Conservation (phyloP, 441 rosid species). For the Viola pubescens region DNA sequence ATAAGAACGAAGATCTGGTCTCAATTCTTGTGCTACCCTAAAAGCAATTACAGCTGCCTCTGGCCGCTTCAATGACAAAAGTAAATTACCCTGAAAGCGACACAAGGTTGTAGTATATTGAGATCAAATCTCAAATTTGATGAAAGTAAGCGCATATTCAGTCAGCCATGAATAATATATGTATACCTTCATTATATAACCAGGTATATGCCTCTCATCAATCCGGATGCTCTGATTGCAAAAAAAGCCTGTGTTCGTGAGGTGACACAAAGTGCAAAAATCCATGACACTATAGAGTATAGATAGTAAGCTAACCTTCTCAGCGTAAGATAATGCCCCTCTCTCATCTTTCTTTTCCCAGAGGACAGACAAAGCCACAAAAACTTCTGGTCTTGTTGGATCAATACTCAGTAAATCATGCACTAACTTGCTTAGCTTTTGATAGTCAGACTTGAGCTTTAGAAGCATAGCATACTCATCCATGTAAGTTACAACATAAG, state of each 20-base stretch:
- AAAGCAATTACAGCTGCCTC: constrained; percentile 90
- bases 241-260: constrained; percentile 19
- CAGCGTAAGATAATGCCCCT: constrained; percentile 76
- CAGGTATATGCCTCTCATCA: constrained; percentile 89
- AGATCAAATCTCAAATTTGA: not conserved
- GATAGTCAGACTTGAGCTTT: constrained; percentile 67
- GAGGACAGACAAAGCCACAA: constrained; percentile 78
- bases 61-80: constrained; percentile 63
- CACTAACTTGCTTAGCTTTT: constrained; percentile 77
- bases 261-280: constrained; percentile 16
- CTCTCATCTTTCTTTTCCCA: constrained; percentile 87
- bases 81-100: constrained; percentile 69
- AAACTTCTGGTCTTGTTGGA: constrained; percentile 80
- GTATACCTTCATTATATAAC: constrained; percentile 84
- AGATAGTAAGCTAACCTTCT: constrained; percentile 58
- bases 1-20: constrained; percentile 94
- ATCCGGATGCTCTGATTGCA: constrained; percentile 70
- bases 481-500: constrained; percentile 75
- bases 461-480: constrained; percentile 98
- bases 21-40: constrained; percentile 87
- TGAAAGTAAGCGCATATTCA: not conserved
- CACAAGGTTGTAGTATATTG: not conserved
- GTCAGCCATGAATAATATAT: constrained; percentile 10
- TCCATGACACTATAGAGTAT: not conserved
- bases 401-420: constrained; percentile 84